Base-by-base conservation (phyloP, 768 basidiomycete species). In the Amanita fuliginea region DNA sequence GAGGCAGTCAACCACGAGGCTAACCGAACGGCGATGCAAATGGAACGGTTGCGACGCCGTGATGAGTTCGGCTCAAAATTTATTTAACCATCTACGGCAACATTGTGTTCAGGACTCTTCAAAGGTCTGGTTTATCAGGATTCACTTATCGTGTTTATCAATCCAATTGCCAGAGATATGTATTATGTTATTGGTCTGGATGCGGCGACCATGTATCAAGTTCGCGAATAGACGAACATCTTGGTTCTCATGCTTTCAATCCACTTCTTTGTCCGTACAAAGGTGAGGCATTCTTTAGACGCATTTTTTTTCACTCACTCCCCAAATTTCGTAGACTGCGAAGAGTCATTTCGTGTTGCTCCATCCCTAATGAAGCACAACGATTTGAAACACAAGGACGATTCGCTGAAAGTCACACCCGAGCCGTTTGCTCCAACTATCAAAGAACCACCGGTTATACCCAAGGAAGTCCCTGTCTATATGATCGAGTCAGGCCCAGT, bases 11-110 rank as follows among this genome's bases (percentile, higher is more conserved):
- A 74, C 68, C 51, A 67, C 69, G 6, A 67, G 76, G 52, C 53
- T 83, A 47, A 66, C 65, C 47, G 67, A 69, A 53, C 59, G 67
- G 39, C 64, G 60, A 9, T 87, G 84, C 62, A 69, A 67, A 59
- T 88, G 84, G 84, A 63, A 61, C 49, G 67, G 67, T 22, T 88
- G 85, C 61, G 68, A 67, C 51, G 67, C 66, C 36, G 55, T 77
- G 11, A 56, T 84, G 54, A 83, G 80, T 57, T 79, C 78, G 40
- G 63, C 66, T 5, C 65, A 71, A 37, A 69, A 64, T 39, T 60
- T 86, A 45, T 57, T 73, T 33, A 57, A 62, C 16, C 85, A 87
- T 67, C 60, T 81, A 30, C 62, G 62, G 42, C 49, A 55, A 19
- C 67, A 68, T 46, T 55, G 55, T 36, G 59, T 58, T 7, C 34